A percentile compares a stretch with the other conserved stretches of the same genome.
Conservation (phyloP, 441 rosid species). For the Viola pubescens region DNA sequence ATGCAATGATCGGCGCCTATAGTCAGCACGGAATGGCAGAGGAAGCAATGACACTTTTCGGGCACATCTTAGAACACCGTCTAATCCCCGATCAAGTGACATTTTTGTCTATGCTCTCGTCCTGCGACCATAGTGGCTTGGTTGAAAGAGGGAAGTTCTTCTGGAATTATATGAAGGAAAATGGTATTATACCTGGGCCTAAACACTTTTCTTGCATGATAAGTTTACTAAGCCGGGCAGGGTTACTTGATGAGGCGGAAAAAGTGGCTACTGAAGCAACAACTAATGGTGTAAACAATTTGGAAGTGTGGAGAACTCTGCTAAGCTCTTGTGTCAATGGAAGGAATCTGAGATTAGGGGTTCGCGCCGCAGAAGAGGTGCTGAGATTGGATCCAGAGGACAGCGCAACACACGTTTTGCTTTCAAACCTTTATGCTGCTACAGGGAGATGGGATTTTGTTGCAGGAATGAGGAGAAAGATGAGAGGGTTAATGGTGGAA, state of each 20-base stretch:
- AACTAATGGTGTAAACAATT: slow-evolving; percentile 20
- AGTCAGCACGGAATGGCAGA: slow-evolving; percentile 70
- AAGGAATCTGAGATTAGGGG: slow-evolving; percentile 46
- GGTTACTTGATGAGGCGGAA: slow-evolving; percentile 53
- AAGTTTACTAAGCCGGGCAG: slow-evolving; percentile 67
- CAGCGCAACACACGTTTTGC: slow-evolving; percentile 48
- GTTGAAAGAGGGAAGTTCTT: slow-evolving; percentile 51
- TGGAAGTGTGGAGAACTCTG: slow-evolving; percentile 81
- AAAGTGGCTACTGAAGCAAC: slow-evolving; percentile 42
- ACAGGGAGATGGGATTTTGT: slow-evolving; percentile 61
- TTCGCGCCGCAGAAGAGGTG: slow-evolving; percentile 55
- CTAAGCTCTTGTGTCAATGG: slow-evolving; percentile 54
- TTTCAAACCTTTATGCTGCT: slow-evolving; percentile 67
- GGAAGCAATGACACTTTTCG: slow-evolving; percentile 43
- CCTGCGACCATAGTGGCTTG: slow-evolving; percentile 69
- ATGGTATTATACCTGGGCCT: slow-evolving; percentile 44
- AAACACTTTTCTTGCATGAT: slow-evolving; percentile 89
- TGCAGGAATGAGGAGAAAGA: slow-evolving; percentile 54
- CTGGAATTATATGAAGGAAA: slow-evolving; percentile 59
- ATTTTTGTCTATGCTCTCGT: slow-evolving; percentile 60
- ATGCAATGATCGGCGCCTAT: slow-evolving; percentile 71
- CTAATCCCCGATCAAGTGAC: slow-evolving; percentile 62
- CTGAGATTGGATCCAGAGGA: slow-evolving; percentile 53
- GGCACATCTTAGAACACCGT: slow-evolving; percentile 33
- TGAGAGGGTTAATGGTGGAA: slow-evolving; percentile 40